Evolutionary conservation across 345 rosid genomes (phyloP).

Genomic region (Iberis pinnata): DNA sequence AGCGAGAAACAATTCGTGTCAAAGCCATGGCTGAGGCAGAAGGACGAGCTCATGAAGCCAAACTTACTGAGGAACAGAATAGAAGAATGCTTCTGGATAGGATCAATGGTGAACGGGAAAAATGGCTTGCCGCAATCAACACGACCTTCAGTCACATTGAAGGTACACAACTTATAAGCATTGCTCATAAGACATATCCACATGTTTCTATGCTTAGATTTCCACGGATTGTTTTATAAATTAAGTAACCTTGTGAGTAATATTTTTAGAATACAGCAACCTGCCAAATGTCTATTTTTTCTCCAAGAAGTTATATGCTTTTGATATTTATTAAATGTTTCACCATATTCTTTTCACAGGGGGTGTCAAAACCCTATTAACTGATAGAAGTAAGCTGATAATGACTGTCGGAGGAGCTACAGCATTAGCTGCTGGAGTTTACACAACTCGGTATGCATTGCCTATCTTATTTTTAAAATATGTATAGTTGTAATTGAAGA

Average conservation of each 20-base stretch:
- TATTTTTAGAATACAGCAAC: too few relatives aligned
- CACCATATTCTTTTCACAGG: conserved; percentile 39
- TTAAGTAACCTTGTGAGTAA: not conserved
- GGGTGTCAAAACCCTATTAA: conserved; percentile 67
- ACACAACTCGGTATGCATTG: conserved; percentile 66
- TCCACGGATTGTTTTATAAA: not conserved
- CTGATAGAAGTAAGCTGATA: conserved; percentile 70
- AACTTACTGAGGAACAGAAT: conserved; percentile 79
- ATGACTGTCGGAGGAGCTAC: conserved; percentile 96
- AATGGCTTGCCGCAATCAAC: conserved; percentile 97
- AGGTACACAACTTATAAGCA: conserved; percentile 40
- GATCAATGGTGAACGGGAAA: conserved; percentile 86
- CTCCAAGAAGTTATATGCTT: too few relatives aligned
- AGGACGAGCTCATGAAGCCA: conserved; percentile 87
- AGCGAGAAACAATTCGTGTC: conserved; percentile 83
- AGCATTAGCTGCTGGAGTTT: conserved; percentile 91
- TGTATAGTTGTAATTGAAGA: conserved; percentile 3
- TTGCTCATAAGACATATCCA: not conserved
- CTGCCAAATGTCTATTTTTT: too few relatives aligned
- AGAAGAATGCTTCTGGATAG: conserved; percentile 77
- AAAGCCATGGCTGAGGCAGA: conserved; percentile 98
- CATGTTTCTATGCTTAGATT: conserved; percentile 7
- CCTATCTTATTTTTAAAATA: not conserved
- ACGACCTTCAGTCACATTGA: conserved; percentile 80
- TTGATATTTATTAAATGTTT: too few relatives aligned